Percentiles rank a stretch among this genome's conserved stretches.
Evolutionary conservation across 305 asterid genomes (phyloP).

Genomic region (Solanum hybrid): DNA sequence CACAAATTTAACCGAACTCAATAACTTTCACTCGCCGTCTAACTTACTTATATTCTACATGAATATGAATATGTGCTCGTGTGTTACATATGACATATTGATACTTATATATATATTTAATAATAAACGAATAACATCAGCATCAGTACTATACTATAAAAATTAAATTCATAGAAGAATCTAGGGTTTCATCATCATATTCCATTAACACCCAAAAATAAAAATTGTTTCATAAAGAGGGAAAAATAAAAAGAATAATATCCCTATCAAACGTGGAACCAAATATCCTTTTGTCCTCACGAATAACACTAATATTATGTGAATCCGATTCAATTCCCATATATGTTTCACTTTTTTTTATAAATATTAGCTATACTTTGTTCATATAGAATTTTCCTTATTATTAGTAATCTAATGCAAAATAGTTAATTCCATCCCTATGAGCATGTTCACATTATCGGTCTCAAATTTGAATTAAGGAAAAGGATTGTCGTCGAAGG

Average conservation of each 20-base stretch:
- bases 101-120: background rate
- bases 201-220: background rate
- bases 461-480: background rate
- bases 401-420: background rate
- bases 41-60: background rate
- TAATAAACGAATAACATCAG: background rate
- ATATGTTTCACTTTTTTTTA: background rate
- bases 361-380: background rate
- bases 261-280: slow-evolving; percentile 6
- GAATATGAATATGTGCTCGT: background rate
- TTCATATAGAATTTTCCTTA: background rate
- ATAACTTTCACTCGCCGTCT: background rate
- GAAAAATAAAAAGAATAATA: background rate
- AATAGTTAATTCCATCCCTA: background rate
- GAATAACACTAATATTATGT: background rate
- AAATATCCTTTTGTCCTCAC: slow-evolving; percentile 4
- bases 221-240: background rate
- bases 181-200: background rate
- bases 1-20: background rate
- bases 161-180: background rate
- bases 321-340: slow-evolving; percentile 17
- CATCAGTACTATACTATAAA: background rate
- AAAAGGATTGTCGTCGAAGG: background rate
- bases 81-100: background rate
- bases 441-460: background rate